These are phyloP conservation scores for Salix exigua DNA, from an alignment of 345 rosid genomes.

Conservation along the genomic window DNA sequence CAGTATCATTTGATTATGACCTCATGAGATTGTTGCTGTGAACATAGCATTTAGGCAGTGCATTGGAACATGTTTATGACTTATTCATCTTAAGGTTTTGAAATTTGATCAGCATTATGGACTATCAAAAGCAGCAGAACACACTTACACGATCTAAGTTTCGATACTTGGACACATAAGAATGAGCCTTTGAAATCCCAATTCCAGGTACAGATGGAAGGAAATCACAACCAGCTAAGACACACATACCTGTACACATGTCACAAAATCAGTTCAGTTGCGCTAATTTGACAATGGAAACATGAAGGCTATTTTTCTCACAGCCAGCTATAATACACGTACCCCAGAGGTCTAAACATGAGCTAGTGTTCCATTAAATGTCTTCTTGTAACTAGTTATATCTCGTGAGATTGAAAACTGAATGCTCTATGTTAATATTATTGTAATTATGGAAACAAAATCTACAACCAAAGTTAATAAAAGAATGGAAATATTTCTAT, in stretches of 20 bases:
- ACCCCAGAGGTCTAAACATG: not conserved
- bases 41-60: not conserved
- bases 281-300: not conserved
- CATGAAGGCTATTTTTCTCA: no score
- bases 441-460: not conserved
- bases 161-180: slow-evolving; percentile 61
- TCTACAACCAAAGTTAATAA: not conserved
- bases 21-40: not conserved
- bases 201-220: slow-evolving; percentile 87
- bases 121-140: not conserved
- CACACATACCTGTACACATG: slow-evolving; percentile 69
- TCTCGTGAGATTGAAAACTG: not conserved
- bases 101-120: not conserved
- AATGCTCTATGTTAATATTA: not conserved
- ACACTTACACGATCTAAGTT: slow-evolving; percentile 74
- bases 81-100: not conserved
- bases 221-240: slow-evolving; percentile 91
- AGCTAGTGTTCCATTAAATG: not conserved
- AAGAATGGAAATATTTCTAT: not conserved
- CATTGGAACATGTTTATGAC: not conserved
- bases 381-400: not conserved
- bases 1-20: not conserved
- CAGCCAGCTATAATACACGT: not conserved
- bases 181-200: slow-evolving; percentile 74
- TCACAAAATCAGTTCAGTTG: slow-evolving; percentile 12